Evolutionary conservation across 2,329 filamentous ascomycete species (phyloP), one percentile per base, ranked within the genome.

Genomic region (Rhynchosporium graminicola): DNA sequence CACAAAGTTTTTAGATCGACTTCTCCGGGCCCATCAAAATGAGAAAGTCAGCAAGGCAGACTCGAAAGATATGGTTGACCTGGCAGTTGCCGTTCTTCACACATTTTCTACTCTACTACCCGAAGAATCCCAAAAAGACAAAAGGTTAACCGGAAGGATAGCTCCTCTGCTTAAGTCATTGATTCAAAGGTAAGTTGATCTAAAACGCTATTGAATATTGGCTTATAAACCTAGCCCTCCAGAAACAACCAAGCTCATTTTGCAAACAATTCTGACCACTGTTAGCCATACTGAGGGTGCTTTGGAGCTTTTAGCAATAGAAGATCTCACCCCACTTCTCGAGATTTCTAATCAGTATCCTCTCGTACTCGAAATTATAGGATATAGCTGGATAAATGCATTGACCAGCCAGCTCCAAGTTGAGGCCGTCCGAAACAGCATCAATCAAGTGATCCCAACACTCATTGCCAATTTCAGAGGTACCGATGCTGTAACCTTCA

Each of bases 11-110:
- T 74, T 90, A 2, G 85, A 87, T 72, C 80, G 87, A 26, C 76
- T 90, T 9, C 76, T 90, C 46, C 79, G 79, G 63, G 84, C 86
- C 0, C 81, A 83, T 33, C 78, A 78, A 3, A 71, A 66, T 64
- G 68, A 70, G 13, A 75, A 73, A 58, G 58, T 73, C 58, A 70
- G 64, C n/a, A 70, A 70, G 57, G 20, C 78, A 28, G 79, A 87
- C 64, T 77, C 80, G 12, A 81, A 77, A 63, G 80, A 85, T 64
- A 88, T 89, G 85, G 76, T 88, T 9, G 82, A 85, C 67, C 76
- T 90, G 13, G 85, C 83, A 3, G 83, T 88, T 3, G 82, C 83
- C 36, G 82, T 90, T 12, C 72, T 89, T 5, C 83, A 88, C 70
- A 85, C 82, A 0, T 90, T 90, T 70, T 75, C 81, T 0, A 75